A percentile compares a stretch with the other conserved stretches of the same genome.
phyloP scores from a whole-genome alignment of 805 yeast genomes.

The Starmera quercuum region DNA sequence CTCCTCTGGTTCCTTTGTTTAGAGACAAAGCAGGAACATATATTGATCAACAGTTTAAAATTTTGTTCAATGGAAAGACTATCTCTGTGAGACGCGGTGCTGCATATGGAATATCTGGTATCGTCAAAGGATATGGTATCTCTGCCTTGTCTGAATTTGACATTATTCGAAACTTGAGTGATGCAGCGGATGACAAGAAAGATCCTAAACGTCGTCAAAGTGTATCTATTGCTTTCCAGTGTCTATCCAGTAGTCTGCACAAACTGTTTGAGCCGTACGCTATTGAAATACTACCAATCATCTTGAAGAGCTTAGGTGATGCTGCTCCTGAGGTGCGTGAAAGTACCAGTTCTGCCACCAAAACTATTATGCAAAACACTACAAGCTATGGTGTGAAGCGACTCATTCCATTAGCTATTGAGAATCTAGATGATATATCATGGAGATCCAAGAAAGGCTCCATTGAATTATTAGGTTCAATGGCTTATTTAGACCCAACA shows the following conservation, averaged over 20 bases:
- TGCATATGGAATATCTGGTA: slow-evolving; percentile 93
- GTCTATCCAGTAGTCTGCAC: slow-evolving; percentile 71
- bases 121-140: slow-evolving; percentile 86
- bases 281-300: slow-evolving; percentile 75
- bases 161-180: slow-evolving; percentile 63
- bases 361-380: slow-evolving; percentile 81
- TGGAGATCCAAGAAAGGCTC: slow-evolving; percentile 98
- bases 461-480: slow-evolving; percentile 90
- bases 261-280: slow-evolving; percentile 89
- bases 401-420: slow-evolving; percentile 84
- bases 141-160: slow-evolving; percentile 68
- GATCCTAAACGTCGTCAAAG: slow-evolving; percentile 73
- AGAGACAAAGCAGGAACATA: slow-evolving; percentile 42
- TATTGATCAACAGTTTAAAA: slow-evolving; percentile 50
- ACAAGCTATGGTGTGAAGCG: slow-evolving; percentile 89
- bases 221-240: slow-evolving; percentile 79
- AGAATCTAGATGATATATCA: slow-evolving; percentile 76
- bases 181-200: slow-evolving; percentile 84
- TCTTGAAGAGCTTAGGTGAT: slow-evolving; percentile 82
- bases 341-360: slow-evolving; percentile 83
- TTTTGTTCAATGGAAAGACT: slow-evolving; percentile 44
- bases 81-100: slow-evolving; percentile 70
- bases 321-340: slow-evolving; percentile 76
- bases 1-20: slow-evolving; percentile 67
- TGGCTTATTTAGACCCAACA: slow-evolving; percentile 95